These are phyloP conservation scores for Ophiosphaerella korrae DNA, from an alignment of 2,329 filamentous ascomycete genomes.

Conservation along the genomic window DNA sequence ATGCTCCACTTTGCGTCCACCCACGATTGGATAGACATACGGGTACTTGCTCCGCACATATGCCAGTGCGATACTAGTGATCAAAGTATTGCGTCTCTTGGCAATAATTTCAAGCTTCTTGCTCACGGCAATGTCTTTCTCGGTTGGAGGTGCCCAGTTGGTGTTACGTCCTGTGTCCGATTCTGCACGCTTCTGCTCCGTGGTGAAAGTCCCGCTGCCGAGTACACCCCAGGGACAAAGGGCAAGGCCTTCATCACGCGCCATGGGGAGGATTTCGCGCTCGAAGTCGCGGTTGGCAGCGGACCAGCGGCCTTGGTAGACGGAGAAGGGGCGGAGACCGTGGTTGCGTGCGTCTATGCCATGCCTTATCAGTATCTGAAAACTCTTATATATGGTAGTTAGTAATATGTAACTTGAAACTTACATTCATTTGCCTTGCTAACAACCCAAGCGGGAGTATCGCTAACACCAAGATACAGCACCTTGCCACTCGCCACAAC, in stretches of 20 bases:
- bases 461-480: constrained; percentile 46
- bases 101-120: constrained; percentile 66
- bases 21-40: constrained; percentile 76
- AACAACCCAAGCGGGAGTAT: constrained; percentile 51
- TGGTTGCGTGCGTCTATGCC: constrained; percentile 65
- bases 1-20: constrained; percentile 73
- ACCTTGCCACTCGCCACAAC: constrained; percentile 46
- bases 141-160: constrained; percentile 47
- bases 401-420: constrained; percentile 7
- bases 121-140: constrained; percentile 59
- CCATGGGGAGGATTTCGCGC: constrained; percentile 72
- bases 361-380: no score
- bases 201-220: constrained; percentile 54
- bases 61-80: constrained; percentile 68
- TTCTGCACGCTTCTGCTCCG: constrained; percentile 35
- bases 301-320: constrained; percentile 71
- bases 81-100: constrained; percentile 58
- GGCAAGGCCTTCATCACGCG: constrained; percentile 65
- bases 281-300: constrained; percentile 68
- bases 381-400: not conserved
- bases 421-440: constrained; percentile 53
- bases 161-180: constrained; percentile 39
- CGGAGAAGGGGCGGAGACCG: constrained; percentile 70
- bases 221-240: constrained; percentile 62
- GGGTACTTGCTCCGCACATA: constrained; percentile 74